These are phyloP conservation scores for Neoscytalidium dimidiatum DNA, from an alignment of 2,329 filamentous ascomycete genomes.

Conservation along the genomic window DNA sequence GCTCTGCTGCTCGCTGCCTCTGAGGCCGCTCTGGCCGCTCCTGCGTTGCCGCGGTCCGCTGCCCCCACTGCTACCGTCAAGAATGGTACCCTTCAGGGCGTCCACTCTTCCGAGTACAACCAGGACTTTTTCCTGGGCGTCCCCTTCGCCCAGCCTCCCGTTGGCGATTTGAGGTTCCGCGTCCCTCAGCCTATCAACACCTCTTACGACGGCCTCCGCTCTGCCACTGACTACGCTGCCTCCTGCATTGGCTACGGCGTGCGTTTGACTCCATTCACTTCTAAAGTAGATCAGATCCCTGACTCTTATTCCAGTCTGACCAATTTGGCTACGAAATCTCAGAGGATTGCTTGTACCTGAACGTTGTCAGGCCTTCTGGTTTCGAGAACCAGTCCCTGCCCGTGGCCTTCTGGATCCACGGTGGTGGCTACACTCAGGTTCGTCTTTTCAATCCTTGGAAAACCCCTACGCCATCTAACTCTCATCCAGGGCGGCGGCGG, in stretches of 20 bases:
- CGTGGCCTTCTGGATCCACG: slow-evolving; percentile 63
- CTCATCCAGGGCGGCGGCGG: slow-evolving; percentile 46
- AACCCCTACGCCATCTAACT: slow-evolving; percentile 28
- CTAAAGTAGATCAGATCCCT: background rate
- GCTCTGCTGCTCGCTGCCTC: slow-evolving; percentile 11
- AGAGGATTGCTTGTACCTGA: slow-evolving; percentile 65
- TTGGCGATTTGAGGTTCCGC: slow-evolving; percentile 56
- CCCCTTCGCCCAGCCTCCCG: slow-evolving; percentile 59
- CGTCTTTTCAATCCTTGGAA: background rate
- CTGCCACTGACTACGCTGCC: slow-evolving; percentile 45
- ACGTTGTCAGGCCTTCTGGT: slow-evolving; percentile 59
- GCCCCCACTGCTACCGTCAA: slow-evolving; percentile 39
- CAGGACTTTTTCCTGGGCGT: slow-evolving; percentile 54
- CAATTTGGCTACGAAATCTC: slow-evolving; percentile 29
- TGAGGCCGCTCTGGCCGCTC: slow-evolving; percentile 2
- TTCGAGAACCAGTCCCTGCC: slow-evolving; percentile 50
- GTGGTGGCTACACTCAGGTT: slow-evolving; percentile 41
- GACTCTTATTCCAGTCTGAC: slow-evolving; percentile 12
- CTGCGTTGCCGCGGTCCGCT: background rate
- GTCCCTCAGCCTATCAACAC: slow-evolving; percentile 52
- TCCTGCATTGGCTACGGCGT: slow-evolving; percentile 45
- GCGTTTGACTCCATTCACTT: background rate
- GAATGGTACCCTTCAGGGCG: slow-evolving; percentile 47
- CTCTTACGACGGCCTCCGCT: slow-evolving; percentile 41
- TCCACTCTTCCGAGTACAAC: slow-evolving; percentile 41